Base-by-base conservation (phyloP, 2,329 filamentous ascomycete genomes). In the Apiospora malaysiana region DNA sequence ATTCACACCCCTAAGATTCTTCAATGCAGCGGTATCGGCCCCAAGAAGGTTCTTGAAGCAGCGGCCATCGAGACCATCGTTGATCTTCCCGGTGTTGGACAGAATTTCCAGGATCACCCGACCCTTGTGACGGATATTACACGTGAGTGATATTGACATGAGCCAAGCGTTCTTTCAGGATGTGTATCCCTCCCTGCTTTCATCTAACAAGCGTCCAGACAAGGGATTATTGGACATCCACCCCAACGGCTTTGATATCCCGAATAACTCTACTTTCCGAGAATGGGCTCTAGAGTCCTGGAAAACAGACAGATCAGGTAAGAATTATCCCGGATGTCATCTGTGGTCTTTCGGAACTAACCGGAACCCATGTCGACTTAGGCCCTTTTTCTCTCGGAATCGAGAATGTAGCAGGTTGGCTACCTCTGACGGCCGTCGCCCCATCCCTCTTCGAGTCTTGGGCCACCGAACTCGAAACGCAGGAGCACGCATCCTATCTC, bases 61-160 rank as follows among this genome's bases (percentile, higher is more conserved):
- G 81, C 81, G 9, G 83, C 82, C 2, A 83, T 88, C 37, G 77
- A 81, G 10, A 77, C 79, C 1, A 70, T 83, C 7, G 78, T 85
- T 43, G 80, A 85, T 63, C 78, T 86, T 23, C 81, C 83, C 5
- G 83, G 83, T 2, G 85, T 88, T 3, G 85, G 85, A 4, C 80
- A 84, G 68, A 84, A 86, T 71, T 83, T 86, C 70, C 84, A 86
- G 72, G 85, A 87, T 72, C 85, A 87, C n/a, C 75, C 77, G 37
- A 73, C 70, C 25, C 74, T 80, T 65, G 66, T 69, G 9, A 72
- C 37, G 0, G 16, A 49, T 8, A 69, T 67, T 8, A 40, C 49
- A 3, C 12, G 51, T 59, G 10, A 59, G 51, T 59, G 37, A 12
- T 43, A 43, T 12, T n/a, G n/a, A n/a, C n/a, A n/a, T n/a, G n/a